Base-by-base conservation (phyloP, 352 stramenopile species). In the Globisporangium irregulare region DNA sequence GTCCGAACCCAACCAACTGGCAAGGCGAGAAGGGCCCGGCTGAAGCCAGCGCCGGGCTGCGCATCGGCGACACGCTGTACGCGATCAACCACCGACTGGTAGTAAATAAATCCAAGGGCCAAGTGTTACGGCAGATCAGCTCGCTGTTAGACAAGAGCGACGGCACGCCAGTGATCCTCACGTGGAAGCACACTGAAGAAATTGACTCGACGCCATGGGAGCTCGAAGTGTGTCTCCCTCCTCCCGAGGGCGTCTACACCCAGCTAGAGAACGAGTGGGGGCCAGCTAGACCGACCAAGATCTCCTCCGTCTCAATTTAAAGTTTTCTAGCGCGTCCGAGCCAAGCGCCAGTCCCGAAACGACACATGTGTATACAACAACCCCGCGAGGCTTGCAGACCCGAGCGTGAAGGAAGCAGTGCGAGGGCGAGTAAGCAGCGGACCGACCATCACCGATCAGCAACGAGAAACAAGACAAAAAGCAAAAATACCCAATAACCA, bases 241-340 rank as follows among this genome's bases (percentile, higher is more conserved):
- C 86, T 34, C 87, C 87, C 1, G 87, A 95, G 67, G 87, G 87
- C 59, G 85, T 90, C 63, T 94, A 87, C 69, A 83, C 82, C 62
- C 86, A 90, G 67, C 74, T 88, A 65, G 87, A 95, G 64, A 94
- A 95, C 73, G 87, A 95, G 70, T 95, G 87, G 87, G 87, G 87
- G 4, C 79, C 86, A 22, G 86, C 87, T 46, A 76, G 81, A 54
- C 87, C 86, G 62, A 93, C 84, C 64, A 94, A 94, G 75, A 90
- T 92, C 67, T 91, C 84, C 59, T 93, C 87, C 59, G 85, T 94
- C 38, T 94, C 86, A 58, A 94, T 95, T 62, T 93, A 93, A 79
- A 4, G 43, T 46, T 22, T 24, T 41, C 12, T 32, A 36, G 36
- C 71, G 43, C 60, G 36, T 62, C 73, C 22, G 12, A 58, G 51